Evolutionary conservation across 352 stramenopile genomes (phyloP), one percentile per base, ranked within the genome.

Genomic region (Globisporangium echinulatum): DNA sequence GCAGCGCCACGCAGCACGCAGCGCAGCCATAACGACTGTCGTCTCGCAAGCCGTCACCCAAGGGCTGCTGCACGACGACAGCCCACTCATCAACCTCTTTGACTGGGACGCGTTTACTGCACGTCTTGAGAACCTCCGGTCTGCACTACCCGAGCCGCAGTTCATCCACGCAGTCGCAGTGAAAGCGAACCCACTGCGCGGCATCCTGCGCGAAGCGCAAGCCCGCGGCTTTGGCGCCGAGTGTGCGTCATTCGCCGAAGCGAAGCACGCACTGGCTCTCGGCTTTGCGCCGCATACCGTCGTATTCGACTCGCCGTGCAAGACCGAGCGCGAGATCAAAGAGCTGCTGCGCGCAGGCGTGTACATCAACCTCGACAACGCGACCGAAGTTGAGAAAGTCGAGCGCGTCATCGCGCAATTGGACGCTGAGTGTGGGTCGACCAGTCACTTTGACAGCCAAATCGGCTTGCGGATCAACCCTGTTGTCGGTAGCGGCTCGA

Each of bases 231-330:
- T 88, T n/a, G 85, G 85, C 25, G 84, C 82, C 53, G 85, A 95
- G 61, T 95, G 85, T 50, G 85, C 85, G 39, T 93, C 83, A 3
- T 87, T 93, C 36, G 82, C 76, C 0, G 85, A 95, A 58, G 85
- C 83, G 9, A 89, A 89, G 55, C 85, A 95, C 67, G 66, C 84
- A 48, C 67, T 95, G 33, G 85, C 75, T 44, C 75, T 92, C 7
- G 80, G 82, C 2, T 90, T 92, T 60, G 49, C 72, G 33, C 85
- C 85, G 6, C 76, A 79, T 48, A 75, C 75, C 48, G 77, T 97
- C 11, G 84, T 98, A 8, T 98, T 93, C 69, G 92, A 98, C 61
- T 97, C 86, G 11, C 92, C 92, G 11, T 96, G 87, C 71, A 98
- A 98, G 69, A 98, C 91, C 13, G 39, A 75, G 15, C 63, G 65